Base-by-base conservation (phyloP, 2,329 filamentous ascomycete species). In the Aspergillus fijiensis region DNA sequence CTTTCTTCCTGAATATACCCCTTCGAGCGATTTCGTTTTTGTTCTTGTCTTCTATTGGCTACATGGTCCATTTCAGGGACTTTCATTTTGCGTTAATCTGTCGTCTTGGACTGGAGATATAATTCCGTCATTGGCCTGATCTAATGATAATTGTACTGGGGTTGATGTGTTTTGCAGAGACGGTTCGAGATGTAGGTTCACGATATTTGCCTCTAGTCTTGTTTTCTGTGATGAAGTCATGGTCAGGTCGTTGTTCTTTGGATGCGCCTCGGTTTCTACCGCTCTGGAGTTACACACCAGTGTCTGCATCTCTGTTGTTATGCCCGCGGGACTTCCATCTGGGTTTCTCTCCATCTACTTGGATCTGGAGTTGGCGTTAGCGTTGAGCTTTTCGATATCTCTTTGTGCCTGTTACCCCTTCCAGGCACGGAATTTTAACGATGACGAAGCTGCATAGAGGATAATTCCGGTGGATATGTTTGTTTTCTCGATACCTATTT, bases 71-170 rank as follows among this genome's bases (percentile, higher is more conserved):
- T 42, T 16, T 19, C 39, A 7, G 39, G 39, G 39, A n/a, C n/a
- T 64, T 65, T 65, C 64, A 59, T 58, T 59, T 57, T 42, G 39
- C 12, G 39, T 42, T 42, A 7, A n/a, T n/a, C 7, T 42, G 16
- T 42, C 39, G 16, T 35, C 33, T 35, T 7, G 39, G 39, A 1
- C 16, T 42, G 33, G 33, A 5, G 14, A 35, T 42, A n/a, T 42
- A 42, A 42, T 42, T 9, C 5, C 14, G 14, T n/a, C 16, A 14
- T 42, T n/a, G 39, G 39, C 16, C 39, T 19, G 39, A 14, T 9
- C 6, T 42, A 7, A 19, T n/a, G 16, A 42, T n/a, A 16, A 6
- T 7, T 42, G 39, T 42, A n/a, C 2, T 42, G 39, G 39, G 39
- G 16, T 42, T 19, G 39, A n/a, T 16, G 39, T 42, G 39, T 19